Base-by-base conservation (phyloP, 305 asterid genomes). In the Fraxinus floribunda region DNA sequence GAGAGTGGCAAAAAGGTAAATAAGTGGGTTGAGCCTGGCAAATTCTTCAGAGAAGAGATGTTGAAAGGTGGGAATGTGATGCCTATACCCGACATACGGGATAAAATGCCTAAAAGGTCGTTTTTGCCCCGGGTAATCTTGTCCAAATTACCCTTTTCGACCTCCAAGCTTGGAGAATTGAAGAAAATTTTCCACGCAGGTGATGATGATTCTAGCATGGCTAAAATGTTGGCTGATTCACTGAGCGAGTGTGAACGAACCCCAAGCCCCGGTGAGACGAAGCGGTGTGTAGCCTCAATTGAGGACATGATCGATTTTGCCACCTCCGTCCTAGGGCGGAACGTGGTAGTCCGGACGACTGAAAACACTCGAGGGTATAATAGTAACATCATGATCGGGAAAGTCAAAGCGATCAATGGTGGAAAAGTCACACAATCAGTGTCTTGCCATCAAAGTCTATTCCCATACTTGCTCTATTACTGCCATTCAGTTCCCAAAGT, bases 291-390 rank as follows among this genome's bases (percentile, higher is more conserved):
- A 72, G 88, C 85, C 11, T 94, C 98, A 0, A 88, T 83, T 35
- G 97, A 94, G 87, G 98, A 94, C 83, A 93, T 94, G 97, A 89
- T 94, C 57, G 98, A 94, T 91, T 94, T 94, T 68, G 89, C 95
- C 0, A 93, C 95, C 5, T 87, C 95, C 0, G 89, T 92, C 0
- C 85, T 94, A 4, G 98, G 97, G 2, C 90, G 93, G 55, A 91
- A 92, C 76, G 86, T 89, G 55, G 90, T 13, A 29, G 97, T 87
- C 29, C 86, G 91, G 3, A 82, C 94, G 0, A 93, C 93, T 6
- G 94, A 85, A 72, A 92, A 44, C 78, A 93, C 91, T 0, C 30
- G 41, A 2, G 96, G 97, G 38, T 85, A 89, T 1, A 88, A 85
- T 0, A 77, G 89, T 7, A 38, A 88, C 1, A 87, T 94, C 76